Percentiles rank a stretch among this genome's conserved stretches.
Evolutionary conservation across 169 alveolate species (phyloP).

Genomic region (Plasmodium adleri): DNA sequence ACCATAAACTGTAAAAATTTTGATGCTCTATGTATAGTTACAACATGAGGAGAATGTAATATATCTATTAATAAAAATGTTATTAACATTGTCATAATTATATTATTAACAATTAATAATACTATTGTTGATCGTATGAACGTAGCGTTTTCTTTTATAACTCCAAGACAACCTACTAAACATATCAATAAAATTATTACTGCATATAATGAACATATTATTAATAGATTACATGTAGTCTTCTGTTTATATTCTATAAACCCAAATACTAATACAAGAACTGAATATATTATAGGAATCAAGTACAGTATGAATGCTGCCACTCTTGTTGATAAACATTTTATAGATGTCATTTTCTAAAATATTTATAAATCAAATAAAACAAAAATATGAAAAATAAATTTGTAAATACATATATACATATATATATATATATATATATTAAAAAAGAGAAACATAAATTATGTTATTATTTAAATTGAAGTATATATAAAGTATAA

Average conservation of each 20-base stretch:
- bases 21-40: slow-evolving; percentile 67
- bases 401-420: background rate
- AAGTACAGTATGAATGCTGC: slow-evolving; percentile 59
- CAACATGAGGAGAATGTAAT: slow-evolving; percentile 62
- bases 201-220: slow-evolving; percentile 42
- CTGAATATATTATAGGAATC: slow-evolving; percentile 59
- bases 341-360: slow-evolving; percentile 71
- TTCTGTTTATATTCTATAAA: slow-evolving; percentile 38
- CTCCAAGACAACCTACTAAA: slow-evolving; percentile 68
- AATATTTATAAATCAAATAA: background rate
- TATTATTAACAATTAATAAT: slow-evolving; percentile 70
- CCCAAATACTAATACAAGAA: slow-evolving; percentile 52
- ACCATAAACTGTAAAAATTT: slow-evolving; percentile 56
- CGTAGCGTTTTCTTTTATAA: slow-evolving; percentile 56
- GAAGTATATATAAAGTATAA: too few species aligned
- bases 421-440: too few species aligned
- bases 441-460: too few species aligned
- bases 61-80: slow-evolving; percentile 64
- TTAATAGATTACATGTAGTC: slow-evolving; percentile 23
- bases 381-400: background rate
- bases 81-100: slow-evolving; percentile 75
- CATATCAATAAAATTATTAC: slow-evolving; percentile 48
- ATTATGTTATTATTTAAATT: too few species aligned
- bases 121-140: slow-evolving; percentile 66
- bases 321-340: slow-evolving; percentile 65